phyloP scores from a whole-genome alignment of 495 filamentous ascomycete genomes.

The Penicillium cinerascens region DNA sequence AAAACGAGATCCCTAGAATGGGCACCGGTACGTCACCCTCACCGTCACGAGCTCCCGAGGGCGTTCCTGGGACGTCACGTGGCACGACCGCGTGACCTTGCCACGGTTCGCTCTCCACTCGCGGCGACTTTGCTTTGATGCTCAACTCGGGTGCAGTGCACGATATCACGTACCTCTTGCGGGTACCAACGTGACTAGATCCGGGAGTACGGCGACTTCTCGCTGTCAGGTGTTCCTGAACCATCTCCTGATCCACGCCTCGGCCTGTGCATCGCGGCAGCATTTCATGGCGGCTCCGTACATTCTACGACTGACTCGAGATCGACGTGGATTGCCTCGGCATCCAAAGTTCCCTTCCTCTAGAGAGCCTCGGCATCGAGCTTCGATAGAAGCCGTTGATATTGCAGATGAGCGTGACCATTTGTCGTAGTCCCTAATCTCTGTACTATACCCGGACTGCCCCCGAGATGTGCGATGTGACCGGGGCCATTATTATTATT shows the following conservation, averaged over 20 bases:
- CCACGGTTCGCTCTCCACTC: conserved; percentile 11
- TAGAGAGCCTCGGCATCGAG: background rate
- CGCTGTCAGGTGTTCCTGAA: conserved; percentile 12
- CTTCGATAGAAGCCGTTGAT: background rate
- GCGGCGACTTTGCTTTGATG: background rate
- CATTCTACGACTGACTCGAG: background rate
- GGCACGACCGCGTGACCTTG: conserved; percentile 22
- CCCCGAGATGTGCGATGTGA: background rate
- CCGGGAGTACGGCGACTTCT: conserved; percentile 9
- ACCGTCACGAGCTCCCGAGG: conserved; percentile 19
- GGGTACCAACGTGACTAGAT: background rate
- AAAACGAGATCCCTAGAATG: background rate
- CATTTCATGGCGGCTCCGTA: conserved; percentile 4
- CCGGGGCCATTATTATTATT: conserved; percentile 1
- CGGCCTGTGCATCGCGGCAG: conserved; percentile 3
- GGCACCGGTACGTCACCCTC: conserved; percentile 11
- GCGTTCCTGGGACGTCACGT: conserved; percentile 22
- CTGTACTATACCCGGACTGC: background rate
- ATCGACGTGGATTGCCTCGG: background rate
- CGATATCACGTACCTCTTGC: background rate
- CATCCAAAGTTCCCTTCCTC: background rate
- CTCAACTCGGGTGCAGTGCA: background rate
- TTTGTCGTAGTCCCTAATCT: background rate
- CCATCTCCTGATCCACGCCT: conserved; percentile 16
- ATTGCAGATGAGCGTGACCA: background rate